Conservation (phyloP, 768 basidiomycete species). For the Kwoniella mangroviensis region DNA sequence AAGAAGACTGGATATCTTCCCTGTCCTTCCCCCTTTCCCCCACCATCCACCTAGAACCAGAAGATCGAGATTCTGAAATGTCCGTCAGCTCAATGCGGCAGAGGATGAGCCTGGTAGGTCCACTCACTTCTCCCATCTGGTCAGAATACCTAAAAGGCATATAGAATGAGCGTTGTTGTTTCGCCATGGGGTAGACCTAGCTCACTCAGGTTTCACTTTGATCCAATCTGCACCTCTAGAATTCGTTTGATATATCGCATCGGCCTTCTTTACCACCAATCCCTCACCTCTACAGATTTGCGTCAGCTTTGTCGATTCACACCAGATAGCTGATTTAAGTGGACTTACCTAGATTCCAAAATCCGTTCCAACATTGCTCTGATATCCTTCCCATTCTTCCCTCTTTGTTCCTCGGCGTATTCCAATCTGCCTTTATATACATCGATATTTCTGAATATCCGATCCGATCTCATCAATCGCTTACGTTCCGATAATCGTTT, state of each 20-base stretch:
- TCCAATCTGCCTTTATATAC: slow-evolving; percentile 78
- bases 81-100: slow-evolving; percentile 60
- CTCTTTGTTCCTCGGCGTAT: slow-evolving; percentile 71
- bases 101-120: neutral
- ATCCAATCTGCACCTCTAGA: slow-evolving; percentile 91
- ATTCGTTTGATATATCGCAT: slow-evolving; percentile 79
- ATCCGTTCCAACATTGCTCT: slow-evolving; percentile 77
- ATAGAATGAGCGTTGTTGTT: too few relatives aligned
- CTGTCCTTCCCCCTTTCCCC: slow-evolving; percentile 81
- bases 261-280: slow-evolving; percentile 84
- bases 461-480: slow-evolving; percentile 66
- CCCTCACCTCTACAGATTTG: slow-evolving; percentile 75
- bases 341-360: slow-evolving; percentile 66
- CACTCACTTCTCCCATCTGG: slow-evolving; percentile 54
- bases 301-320: neutral
- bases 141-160: slow-evolving; percentile 49
- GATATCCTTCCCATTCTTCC: slow-evolving; percentile 80
- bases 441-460: slow-evolving; percentile 44
- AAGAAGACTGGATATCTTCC: slow-evolving; percentile 85
- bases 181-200: too few relatives aligned
- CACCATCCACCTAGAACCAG: slow-evolving; percentile 89
- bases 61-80: slow-evolving; percentile 81
- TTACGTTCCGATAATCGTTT: slow-evolving; percentile 77
- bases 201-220: slow-evolving; percentile 67
- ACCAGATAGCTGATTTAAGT: neutral